These are phyloP conservation scores for Batkoa obscura DNA, from an alignment of 371 early-diverging fungal genomes.

Conservation along the genomic window DNA sequence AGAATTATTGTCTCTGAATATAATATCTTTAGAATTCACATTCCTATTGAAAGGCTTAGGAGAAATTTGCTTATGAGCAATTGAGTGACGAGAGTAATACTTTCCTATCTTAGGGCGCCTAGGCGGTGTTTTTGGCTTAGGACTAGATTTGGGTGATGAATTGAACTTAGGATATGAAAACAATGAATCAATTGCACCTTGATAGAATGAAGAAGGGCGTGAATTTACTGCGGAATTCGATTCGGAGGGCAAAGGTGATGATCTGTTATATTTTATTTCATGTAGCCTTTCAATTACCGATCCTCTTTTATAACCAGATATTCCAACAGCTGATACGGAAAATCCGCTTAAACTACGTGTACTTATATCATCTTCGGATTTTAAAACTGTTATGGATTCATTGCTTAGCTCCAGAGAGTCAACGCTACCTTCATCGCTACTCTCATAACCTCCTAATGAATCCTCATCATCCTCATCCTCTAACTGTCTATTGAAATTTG, in stretches of 20 bases:
- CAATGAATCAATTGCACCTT: background rate
- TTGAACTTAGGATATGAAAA: too few relatives aligned
- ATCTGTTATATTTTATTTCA: background rate
- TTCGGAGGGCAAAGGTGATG: background rate
- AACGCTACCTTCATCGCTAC: too few relatives aligned
- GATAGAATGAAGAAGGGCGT: conserved; percentile 1
- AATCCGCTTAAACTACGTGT: background rate
- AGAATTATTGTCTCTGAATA: too few relatives aligned
- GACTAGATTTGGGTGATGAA: too few relatives aligned
- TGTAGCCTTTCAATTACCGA: background rate
- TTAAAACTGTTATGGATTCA: too few relatives aligned
- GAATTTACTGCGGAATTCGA: background rate
- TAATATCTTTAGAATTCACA: too few relatives aligned
- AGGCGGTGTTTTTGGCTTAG: too few relatives aligned
- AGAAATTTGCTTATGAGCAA: background rate
- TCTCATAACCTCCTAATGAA: too few relatives aligned
- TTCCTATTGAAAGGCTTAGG: background rate
- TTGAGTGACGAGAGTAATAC: background rate
- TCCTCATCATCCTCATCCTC: too few relatives aligned
- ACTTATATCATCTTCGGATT: background rate
- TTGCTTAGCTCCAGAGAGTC: too few relatives aligned
- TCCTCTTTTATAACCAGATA: background rate
- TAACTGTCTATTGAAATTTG: too few relatives aligned
- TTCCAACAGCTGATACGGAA: background rate
- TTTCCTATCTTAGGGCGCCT: background rate